Evolutionary conservation across 2,329 filamentous ascomycete species (phyloP).

Genomic region (Trichophyton rubrum): DNA sequence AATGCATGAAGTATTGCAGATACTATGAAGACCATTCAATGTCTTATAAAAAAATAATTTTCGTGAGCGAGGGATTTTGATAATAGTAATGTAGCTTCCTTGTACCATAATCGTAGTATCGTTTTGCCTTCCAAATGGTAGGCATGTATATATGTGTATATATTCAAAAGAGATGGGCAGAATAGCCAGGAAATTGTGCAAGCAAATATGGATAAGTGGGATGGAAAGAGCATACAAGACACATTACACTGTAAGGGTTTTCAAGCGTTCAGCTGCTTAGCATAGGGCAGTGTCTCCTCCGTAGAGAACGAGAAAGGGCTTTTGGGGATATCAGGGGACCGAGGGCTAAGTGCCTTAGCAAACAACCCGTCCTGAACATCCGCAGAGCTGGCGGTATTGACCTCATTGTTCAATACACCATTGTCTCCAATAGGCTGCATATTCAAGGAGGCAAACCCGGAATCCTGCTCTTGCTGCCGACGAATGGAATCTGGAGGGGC

Average conservation of each 20-base stretch:
- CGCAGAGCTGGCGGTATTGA: constrained; percentile 16
- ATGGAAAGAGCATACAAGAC: neutral
- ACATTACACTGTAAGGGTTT: neutral
- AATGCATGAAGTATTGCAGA: neutral
- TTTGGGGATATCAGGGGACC: constrained; percentile 72
- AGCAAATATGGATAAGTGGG: neutral
- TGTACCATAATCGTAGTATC: neutral
- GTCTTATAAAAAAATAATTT: neutral
- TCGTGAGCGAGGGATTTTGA: neutral
- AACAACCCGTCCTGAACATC: constrained; percentile 65
- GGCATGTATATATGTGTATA: constrained; percentile 3
- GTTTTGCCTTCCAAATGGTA: neutral
- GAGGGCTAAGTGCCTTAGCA: constrained; percentile 71
- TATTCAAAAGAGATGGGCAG: neutral
- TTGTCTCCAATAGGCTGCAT: constrained; percentile 23
- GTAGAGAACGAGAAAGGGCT: constrained; percentile 60
- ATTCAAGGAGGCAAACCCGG: constrained; percentile 14
- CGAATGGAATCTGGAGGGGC: constrained; percentile 28
- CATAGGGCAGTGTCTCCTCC: constrained; percentile 26
- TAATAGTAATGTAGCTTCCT: neutral
- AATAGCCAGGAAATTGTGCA: neutral
- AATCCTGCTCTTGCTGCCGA: constrained; percentile 17
- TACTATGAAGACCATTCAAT: neutral
- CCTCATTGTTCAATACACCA: constrained; percentile 5
- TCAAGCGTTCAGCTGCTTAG: constrained; percentile 11